Percentiles rank a stretch among this genome's conserved stretches.
Evolutionary conservation across 129 eudicot species (phyloP).

Genomic region (Tagetes erecta): DNA sequence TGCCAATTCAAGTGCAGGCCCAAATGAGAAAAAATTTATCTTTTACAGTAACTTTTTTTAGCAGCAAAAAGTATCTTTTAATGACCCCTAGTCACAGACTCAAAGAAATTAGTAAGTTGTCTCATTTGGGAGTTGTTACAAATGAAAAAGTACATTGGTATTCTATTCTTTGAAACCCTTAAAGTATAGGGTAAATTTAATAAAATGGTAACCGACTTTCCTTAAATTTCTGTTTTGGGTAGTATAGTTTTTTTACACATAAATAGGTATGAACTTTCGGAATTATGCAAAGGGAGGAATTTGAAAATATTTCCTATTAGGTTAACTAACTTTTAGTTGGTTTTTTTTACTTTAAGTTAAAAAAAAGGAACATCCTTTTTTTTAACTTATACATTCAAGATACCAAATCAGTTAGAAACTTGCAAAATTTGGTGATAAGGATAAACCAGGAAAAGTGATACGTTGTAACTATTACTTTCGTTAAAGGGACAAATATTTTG

Average conservation of each 20-base stretch:
- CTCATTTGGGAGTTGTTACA: background rate
- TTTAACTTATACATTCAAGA: background rate
- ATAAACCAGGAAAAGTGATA: background rate
- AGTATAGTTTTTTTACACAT: background rate
- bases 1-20: background rate
- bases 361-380: background rate
- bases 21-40: background rate
- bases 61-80: background rate
- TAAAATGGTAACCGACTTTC: background rate
- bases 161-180: background rate
- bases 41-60: too few species aligned
- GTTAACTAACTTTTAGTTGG: conserved; percentile 5
- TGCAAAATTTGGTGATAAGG: background rate
- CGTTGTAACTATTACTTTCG: background rate
- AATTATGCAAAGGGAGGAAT: background rate
- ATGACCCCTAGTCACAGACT: background rate
- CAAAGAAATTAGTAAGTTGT: background rate
- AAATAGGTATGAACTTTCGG: background rate
- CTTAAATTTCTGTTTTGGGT: background rate
- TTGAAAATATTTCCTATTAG: background rate
- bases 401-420: background rate
- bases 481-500: background rate
- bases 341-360: background rate
- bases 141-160: background rate
- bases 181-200: background rate